These are phyloP conservation scores for Pythium sukuiense DNA, from an alignment of 352 stramenopile genomes.

Conservation along the genomic window DNA sequence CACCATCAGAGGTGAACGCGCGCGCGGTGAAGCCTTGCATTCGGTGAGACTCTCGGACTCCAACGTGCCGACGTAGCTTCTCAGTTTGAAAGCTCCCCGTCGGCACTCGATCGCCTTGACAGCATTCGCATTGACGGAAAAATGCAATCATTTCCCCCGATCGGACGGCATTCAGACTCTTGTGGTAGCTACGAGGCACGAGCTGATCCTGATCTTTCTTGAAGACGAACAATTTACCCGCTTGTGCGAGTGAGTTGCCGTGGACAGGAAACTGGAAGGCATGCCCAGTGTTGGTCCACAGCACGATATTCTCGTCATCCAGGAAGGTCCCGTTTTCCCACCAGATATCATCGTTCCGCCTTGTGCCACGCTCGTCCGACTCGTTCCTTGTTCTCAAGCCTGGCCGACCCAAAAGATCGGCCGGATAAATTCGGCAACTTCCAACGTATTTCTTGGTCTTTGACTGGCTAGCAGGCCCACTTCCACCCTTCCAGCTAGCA, in stretches of 20 bases:
- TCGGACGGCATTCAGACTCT: constrained; percentile 49
- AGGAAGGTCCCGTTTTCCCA: constrained; percentile 75
- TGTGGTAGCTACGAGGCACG: constrained; percentile 74
- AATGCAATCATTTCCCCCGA: constrained; percentile 52
- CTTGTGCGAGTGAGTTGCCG: constrained; percentile 22
- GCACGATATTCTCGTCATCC: constrained; percentile 52
- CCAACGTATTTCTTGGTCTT: constrained; percentile 41
- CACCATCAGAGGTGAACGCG: constrained; percentile 22
- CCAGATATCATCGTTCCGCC: constrained; percentile 4
- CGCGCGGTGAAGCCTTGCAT: constrained; percentile 53
- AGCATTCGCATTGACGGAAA: constrained; percentile 63
- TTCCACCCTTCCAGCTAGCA: constrained; percentile 22
- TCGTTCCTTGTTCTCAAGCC: background rate
- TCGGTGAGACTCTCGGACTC: background rate
- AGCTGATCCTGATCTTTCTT: constrained; percentile 83
- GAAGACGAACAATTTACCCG: constrained; percentile 78
- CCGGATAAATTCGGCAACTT: constrained; percentile 53
- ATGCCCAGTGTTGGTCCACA: constrained; percentile 72
- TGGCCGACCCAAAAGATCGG: constrained; percentile 25
- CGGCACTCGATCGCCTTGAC: constrained; percentile 12
- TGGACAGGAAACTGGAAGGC: constrained; percentile 60
- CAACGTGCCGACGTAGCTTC: background rate
- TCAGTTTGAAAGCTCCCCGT: constrained; percentile 1
- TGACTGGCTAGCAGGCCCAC: constrained; percentile 26
- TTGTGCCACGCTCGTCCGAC: background rate